phyloP scores from a whole-genome alignment of 2,329 filamentous ascomycete species.

The Escovopsis weberi region DNA sequence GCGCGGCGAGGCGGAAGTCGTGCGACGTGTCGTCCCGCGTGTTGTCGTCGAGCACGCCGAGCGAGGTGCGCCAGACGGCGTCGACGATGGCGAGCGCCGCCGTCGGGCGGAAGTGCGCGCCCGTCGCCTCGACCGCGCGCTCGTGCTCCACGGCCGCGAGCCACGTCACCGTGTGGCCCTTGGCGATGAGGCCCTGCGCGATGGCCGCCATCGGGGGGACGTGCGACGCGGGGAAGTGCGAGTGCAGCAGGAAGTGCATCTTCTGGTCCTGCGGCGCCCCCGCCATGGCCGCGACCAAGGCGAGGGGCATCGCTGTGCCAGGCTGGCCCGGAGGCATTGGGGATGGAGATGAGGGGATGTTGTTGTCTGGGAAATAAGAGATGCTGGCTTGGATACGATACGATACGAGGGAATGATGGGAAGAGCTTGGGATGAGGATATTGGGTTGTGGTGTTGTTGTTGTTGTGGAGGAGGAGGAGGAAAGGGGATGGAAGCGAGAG shows the following conservation, averaged over 20 bases:
- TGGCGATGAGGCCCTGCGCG: conserved; percentile 20
- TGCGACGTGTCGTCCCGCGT: conserved; percentile 9
- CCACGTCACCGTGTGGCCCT: conserved; percentile 25
- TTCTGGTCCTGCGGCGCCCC: too few relatives aligned
- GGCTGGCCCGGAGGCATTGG: too few relatives aligned
- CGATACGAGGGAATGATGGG: neutral
- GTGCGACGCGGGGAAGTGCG: conserved; percentile 25
- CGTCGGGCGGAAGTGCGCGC: conserved; percentile 20
- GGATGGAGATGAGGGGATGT: too few relatives aligned
- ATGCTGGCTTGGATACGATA: neutral
- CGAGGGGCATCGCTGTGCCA: too few relatives aligned
- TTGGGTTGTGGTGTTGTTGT: too few relatives aligned
- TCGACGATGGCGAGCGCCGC: conserved; percentile 17
- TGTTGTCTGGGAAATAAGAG: too few relatives aligned
- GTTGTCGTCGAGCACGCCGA: conserved; percentile 17
- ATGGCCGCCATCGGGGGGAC: conserved; percentile 25
- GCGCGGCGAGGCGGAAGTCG: conserved; percentile 17
- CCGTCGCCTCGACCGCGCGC: conserved; percentile 18
- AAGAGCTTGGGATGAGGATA: too few relatives aligned
- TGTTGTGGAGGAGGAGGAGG: neutral
- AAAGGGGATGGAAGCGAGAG: neutral
- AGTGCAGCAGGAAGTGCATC: conserved; percentile 25
- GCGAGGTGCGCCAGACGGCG: conserved; percentile 12
- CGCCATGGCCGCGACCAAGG: too few relatives aligned
- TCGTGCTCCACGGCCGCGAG: conserved; percentile 20